A percentile compares a stretch with the other conserved stretches of the same genome.
Conservation (phyloP, 768 basidiomycete species). For the Lactarius trivialis region DNA sequence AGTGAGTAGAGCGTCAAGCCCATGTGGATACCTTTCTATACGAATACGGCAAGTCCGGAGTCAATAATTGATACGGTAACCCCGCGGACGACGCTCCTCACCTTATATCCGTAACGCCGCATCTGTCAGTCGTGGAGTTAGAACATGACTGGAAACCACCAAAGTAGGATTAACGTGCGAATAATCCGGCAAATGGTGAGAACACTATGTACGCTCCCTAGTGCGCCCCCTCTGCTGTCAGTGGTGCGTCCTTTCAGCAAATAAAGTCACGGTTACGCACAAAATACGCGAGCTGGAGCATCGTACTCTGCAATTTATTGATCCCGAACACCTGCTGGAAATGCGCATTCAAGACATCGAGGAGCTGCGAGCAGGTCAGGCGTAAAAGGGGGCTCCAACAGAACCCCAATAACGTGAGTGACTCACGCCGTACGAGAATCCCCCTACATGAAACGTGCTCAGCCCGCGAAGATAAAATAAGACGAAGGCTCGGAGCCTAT, state of each 20-base stretch:
- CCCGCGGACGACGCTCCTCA: background rate
- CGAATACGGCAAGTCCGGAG: background rate
- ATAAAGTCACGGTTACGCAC: constrained; percentile 28
- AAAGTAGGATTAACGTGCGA: constrained; percentile 36
- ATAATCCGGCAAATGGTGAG: constrained; percentile 50
- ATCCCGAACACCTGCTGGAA: constrained; percentile 68
- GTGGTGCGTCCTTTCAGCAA: background rate
- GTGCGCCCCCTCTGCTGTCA: background rate
- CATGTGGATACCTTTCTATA: constrained; percentile 53
- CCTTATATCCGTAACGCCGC: constrained; percentile 62
- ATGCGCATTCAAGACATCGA: constrained; percentile 65
- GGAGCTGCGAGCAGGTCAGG: constrained; percentile 37
- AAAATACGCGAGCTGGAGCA: constrained; percentile 70
- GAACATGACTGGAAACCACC: constrained; percentile 4
- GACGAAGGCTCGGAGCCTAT: background rate
- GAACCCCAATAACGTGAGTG: too few relatives aligned
- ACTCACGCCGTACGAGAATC: constrained; percentile 59
- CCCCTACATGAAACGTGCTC: constrained; percentile 36
- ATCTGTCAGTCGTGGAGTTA: constrained; percentile 36
- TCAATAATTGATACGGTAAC: background rate
- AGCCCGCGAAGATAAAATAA: background rate
- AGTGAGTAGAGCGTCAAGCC: constrained; percentile 54
- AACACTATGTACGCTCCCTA: constrained; percentile 58
- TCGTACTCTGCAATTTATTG: constrained; percentile 61
- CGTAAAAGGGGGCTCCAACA: background rate